Evolutionary conservation across 192 early-diverging fungal species (phyloP).

Genomic region (Backusella westeae): DNA sequence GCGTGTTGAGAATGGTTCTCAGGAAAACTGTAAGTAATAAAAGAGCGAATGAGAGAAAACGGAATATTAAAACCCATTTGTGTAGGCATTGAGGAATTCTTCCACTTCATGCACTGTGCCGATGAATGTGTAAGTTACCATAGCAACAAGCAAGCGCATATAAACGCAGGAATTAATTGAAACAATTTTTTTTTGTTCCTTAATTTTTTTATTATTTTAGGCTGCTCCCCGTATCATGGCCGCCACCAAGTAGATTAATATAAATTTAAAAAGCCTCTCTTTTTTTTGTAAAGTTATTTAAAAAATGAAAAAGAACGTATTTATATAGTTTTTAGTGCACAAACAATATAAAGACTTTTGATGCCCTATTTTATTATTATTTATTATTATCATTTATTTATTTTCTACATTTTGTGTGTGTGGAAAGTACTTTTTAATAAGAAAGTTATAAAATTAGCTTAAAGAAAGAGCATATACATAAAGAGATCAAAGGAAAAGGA

Average conservation of each 20-base stretch:
- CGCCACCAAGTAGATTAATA: constrained; percentile 46
- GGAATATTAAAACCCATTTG: neutral
- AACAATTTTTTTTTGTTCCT: neutral
- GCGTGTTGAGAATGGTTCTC: constrained; percentile 71
- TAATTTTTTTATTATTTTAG: constrained; percentile 22
- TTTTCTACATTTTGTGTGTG: neutral
- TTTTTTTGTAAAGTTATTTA: constrained; percentile 9
- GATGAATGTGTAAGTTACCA: constrained; percentile 72
- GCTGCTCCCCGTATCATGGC: constrained; percentile 63
- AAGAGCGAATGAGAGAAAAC: neutral
- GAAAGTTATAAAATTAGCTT: neutral
- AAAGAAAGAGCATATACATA: neutral
- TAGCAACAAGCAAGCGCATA: neutral
- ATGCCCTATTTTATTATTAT: neutral
- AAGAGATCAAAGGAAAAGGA: neutral
- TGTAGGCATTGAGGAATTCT: constrained; percentile 67
- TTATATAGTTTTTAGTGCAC: neutral
- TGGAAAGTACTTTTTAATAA: neutral
- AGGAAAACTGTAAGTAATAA: constrained; percentile 62
- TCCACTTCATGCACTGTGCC: constrained; percentile 81
- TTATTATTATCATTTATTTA: neutral
- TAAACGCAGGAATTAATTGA: neutral
- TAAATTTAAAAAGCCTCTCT: constrained; percentile 1
- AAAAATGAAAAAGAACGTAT: neutral
- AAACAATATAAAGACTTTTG: neutral